Evolutionary conservation across 73 alveolate species (phyloP), one percentile per base, ranked within the genome.

Genomic region (Blepharisma stoltei): DNA sequence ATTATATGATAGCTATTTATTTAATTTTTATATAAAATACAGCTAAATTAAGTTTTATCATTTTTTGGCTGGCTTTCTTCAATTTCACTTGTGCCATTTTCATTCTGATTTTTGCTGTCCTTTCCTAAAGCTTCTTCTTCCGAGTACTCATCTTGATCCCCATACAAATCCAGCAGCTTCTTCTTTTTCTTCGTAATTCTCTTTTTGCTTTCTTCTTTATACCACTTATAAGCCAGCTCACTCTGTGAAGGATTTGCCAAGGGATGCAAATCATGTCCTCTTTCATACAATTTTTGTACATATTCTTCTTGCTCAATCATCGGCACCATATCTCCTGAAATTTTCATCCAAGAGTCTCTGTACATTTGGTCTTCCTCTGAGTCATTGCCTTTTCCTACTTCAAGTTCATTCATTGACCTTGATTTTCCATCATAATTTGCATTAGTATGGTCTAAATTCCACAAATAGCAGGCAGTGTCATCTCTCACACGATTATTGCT

Each of bases 161-260:
- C 97, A 70, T 90, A 90, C 21, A 49, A 78, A 18, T 84, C 76
- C 8, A 73, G 18, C 6, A 90, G 76, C n/a, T 83, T 84, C 54
- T 71, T 37, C 79, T 69, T 71, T 66, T 76, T 73, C 66, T 83
- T 82, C 6, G 66, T 53, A 27, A 55, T 80, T 8, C 66, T 67
- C 14, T 76, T 77, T 7, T 78, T 75, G 68, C 79, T 81, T 75
- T 78, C 85, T 52, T 73, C 82, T 54, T 20, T 23, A 65, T 71
- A 71, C 78, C 70, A 43, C 77, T 88, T 88, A 55, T 60, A 87
- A 55, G 80, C 67, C 8, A 90, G 71, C 68, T 83, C 97, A 0
- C 89, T 88, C 54, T 90, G 89, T 69, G 93, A 78, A 49, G 97
- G 97, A 87, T 77, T 81, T 7, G 95, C 89, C 6, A 90, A 78